These are phyloP conservation scores for Leccinum subrobustum DNA, from an alignment of 1,284 basidiomycete species.

Conservation along the genomic window DNA sequence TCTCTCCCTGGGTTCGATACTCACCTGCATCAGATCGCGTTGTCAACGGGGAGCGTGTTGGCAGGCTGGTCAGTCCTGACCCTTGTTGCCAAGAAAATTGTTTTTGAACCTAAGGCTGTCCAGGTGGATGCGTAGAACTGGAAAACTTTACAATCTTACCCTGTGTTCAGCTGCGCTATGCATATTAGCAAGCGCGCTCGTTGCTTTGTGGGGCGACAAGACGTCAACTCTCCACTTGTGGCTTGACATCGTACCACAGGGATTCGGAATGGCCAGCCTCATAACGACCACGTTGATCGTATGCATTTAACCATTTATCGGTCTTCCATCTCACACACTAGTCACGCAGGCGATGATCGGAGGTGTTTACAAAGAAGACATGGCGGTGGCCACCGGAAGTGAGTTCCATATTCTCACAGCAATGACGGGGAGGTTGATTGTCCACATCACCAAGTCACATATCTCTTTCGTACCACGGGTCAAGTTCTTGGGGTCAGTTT, in stretches of 20 bases:
- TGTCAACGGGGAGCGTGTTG: constrained; percentile 78
- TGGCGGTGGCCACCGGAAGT: constrained; percentile 88
- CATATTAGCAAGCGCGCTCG: constrained; percentile 26
- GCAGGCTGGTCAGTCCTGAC: constrained; percentile 57
- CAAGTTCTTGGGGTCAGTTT: constrained; percentile 89
- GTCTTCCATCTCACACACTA: constrained; percentile 4
- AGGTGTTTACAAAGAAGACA: constrained; percentile 75
- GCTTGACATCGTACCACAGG: constrained; percentile 76
- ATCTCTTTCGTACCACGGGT: constrained; percentile 87
- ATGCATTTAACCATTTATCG: constrained; percentile 29
- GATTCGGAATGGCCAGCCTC: constrained; percentile 79
- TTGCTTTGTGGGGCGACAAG: constrained; percentile 61
- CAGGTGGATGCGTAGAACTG: constrained; percentile 82
- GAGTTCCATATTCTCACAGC: constrained; percentile 31
- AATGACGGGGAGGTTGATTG: background rate
- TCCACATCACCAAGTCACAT: constrained; percentile 61
- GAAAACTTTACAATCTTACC: constrained; percentile 53
- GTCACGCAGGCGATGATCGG: constrained; percentile 76
- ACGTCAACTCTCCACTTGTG: constrained; percentile 68
- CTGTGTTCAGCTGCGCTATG: background rate
- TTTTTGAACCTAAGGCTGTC: background rate
- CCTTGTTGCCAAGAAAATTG: background rate
- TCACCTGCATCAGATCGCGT: constrained; percentile 52
- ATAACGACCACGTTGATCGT: constrained; percentile 85
- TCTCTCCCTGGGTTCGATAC: constrained; percentile 28